Evolutionary conservation across 1,284 basidiomycete species (phyloP).

Genomic region (Anthracocystis walkeri): DNA sequence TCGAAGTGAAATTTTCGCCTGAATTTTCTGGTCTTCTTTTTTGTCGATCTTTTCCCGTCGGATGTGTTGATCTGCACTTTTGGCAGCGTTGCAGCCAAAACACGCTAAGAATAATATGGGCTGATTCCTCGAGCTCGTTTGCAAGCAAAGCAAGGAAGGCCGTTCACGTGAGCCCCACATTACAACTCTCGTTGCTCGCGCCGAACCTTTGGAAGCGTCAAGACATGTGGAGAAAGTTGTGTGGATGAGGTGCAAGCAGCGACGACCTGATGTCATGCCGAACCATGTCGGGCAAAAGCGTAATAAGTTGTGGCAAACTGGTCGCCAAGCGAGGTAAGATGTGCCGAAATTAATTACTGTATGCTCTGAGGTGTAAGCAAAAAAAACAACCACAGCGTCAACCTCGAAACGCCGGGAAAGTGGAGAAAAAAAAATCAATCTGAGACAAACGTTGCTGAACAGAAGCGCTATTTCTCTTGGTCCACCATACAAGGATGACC

Average conservation of each 20-base stretch:
- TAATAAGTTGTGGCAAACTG: too few species aligned
- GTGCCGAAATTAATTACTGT: too few species aligned
- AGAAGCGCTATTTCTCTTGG: not conserved
- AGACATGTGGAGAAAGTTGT: too few species aligned
- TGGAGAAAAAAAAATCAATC: not conserved
- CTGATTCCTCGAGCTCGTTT: not conserved
- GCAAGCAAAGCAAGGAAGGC: not conserved
- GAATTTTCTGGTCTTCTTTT: not conserved
- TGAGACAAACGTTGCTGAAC: not conserved
- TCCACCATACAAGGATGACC: not conserved
- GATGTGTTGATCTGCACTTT: constrained; percentile 1
- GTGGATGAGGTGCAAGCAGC: too few species aligned
- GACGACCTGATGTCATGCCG: too few species aligned
- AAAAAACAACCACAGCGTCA: too few species aligned
- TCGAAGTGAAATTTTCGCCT: not conserved
- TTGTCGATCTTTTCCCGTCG: constrained; percentile 3
- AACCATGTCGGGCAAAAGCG: too few species aligned
- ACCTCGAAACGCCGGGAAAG: not conserved
- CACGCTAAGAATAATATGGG: not conserved
- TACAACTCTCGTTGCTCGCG: too few species aligned
- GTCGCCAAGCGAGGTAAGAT: too few species aligned
- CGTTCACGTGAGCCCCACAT: too few species aligned
- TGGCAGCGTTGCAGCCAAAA: constrained; percentile 7
- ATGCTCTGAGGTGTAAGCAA: not conserved
- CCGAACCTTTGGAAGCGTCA: too few species aligned